Evolutionary conservation across 2,329 filamentous ascomycete genomes (phyloP).

Genomic region (Aurifilum marmelostoma): DNA sequence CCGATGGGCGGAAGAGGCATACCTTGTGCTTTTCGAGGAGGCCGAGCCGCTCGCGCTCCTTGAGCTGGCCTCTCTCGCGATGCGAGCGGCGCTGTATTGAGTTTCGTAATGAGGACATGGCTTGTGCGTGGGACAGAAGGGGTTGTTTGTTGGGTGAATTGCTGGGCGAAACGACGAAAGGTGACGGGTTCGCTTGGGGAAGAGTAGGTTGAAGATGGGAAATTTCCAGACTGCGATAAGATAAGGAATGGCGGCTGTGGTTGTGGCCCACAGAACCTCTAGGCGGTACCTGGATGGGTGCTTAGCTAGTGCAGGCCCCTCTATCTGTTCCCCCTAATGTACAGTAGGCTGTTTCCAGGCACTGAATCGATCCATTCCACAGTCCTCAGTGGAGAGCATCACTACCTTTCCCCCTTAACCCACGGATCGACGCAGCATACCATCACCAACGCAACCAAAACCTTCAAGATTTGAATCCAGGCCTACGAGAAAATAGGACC

Average conservation of each 20-base stretch:
- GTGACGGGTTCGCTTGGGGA: background rate
- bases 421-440: no score
- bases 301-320: background rate
- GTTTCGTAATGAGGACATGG: conserved; percentile 64
- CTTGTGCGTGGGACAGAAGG: background rate
- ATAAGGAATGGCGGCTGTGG: background rate
- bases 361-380: background rate
- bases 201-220: background rate
- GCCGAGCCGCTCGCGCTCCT: conserved; percentile 82
- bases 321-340: background rate
- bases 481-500: no score
- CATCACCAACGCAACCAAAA: no score
- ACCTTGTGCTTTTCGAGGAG: conserved; percentile 96
- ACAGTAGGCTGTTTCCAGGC: no score
- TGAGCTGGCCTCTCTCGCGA: conserved; percentile 84
- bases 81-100: conserved; percentile 81
- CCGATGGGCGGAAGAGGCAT: conserved; percentile 29
- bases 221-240: conserved; percentile 18
- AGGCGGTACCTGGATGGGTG: background rate
- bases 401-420: background rate
- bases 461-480: no score
- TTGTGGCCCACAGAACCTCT: background rate
- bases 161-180: conserved; percentile 2
- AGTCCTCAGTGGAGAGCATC: background rate
- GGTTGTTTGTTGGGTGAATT: background rate